Conservation (phyloP, 352 stramenopile species). For the Phytopythium litorale region DNA sequence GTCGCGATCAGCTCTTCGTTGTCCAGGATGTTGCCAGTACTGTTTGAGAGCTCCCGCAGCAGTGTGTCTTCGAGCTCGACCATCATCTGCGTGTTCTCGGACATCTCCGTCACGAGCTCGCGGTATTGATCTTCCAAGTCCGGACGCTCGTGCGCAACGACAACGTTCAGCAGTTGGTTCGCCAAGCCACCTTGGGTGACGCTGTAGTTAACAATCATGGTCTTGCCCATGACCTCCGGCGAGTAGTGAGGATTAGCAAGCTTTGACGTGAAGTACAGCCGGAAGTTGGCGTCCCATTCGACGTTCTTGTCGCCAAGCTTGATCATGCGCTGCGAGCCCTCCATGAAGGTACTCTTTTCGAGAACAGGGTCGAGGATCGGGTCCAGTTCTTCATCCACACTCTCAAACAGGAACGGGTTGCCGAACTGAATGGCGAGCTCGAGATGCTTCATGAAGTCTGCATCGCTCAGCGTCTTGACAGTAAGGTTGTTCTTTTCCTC, state of each 20-base stretch:
- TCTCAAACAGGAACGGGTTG: slow-evolving; percentile 95
- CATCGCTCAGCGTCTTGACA: slow-evolving; percentile 91
- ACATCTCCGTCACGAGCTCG: slow-evolving; percentile 92
- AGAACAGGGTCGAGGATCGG: slow-evolving; percentile 93
- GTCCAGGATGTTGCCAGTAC: slow-evolving; percentile 92
- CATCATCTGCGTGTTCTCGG: slow-evolving; percentile 90
- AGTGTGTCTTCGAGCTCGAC: slow-evolving; percentile 92
- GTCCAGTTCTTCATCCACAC: slow-evolving; percentile 93
- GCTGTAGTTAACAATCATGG: slow-evolving; percentile 96
- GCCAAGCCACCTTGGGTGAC: slow-evolving; percentile 91
- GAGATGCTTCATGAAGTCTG: slow-evolving; percentile 95
- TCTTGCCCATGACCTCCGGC: slow-evolving; percentile 95
- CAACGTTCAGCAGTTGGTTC: slow-evolving; percentile 93
- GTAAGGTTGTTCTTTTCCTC: slow-evolving; percentile 92
- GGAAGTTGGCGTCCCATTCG: slow-evolving; percentile 92
- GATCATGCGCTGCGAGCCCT: slow-evolving; percentile 89
- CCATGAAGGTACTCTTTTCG: slow-evolving; percentile 92
- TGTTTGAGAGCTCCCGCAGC: slow-evolving; percentile 87
- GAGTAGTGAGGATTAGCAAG: slow-evolving; percentile 94
- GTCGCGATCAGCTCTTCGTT: slow-evolving; percentile 94
- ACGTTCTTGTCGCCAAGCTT: slow-evolving; percentile 94
- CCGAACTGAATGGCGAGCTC: slow-evolving; percentile 95
- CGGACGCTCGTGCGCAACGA: slow-evolving; percentile 90
- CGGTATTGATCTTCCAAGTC: slow-evolving; percentile 93
- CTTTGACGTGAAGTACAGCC: slow-evolving; percentile 94